Base-by-base conservation (phyloP, 306 rosid species). In the Arachis hypogaea region DNA sequence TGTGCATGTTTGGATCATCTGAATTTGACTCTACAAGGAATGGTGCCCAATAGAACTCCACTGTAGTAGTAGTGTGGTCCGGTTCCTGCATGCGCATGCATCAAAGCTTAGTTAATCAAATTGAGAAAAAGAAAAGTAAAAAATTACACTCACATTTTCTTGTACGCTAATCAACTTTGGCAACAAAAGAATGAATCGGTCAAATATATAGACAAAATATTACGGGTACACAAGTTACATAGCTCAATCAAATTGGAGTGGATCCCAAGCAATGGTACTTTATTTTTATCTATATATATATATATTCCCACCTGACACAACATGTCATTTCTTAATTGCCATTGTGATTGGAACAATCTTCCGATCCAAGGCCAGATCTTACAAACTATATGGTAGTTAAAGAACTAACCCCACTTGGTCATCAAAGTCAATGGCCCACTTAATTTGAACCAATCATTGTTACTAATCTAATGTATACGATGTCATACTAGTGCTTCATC, bases 1-100 rank as follows among this genome's bases (percentile, higher is more conserved):
- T 95, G 73, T 95, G 99, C 99, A 95, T 95, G 0, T 65, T 73
- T 54, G 99, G 99, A 81, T 95, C 97, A 77, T 95, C 99, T n/a
- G 99, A 95, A 80, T 95, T 95, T 57, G 99, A 95, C 77, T 95
- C 99, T 40, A 95, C 99, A 14, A 95, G 77, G 49, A 95, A 95
- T 41, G 99, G 99, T 36, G 99, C 93, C 99, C 99, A 95, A 11
- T 95, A 95, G 71, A 95, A 95, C 71, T 95, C 99, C 76, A 95
- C 92, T 0, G 95, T 92, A 9, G 98, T 89, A 81, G 98, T 89
- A 81, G 86, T 81, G 11, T 95, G 83, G 33, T 81, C 92, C 47
- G 83, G 80, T 41, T 81, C 84, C 98, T 93, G 58, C 72, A 80
- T 14, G 42, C 45, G 69, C 36, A 62, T 6, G 6, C 44, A 43